Evolutionary conservation across 192 early-diverging fungal genomes (phyloP), one percentile per base, ranked within the genome.

Genomic region (Coemansia sp.): DNA sequence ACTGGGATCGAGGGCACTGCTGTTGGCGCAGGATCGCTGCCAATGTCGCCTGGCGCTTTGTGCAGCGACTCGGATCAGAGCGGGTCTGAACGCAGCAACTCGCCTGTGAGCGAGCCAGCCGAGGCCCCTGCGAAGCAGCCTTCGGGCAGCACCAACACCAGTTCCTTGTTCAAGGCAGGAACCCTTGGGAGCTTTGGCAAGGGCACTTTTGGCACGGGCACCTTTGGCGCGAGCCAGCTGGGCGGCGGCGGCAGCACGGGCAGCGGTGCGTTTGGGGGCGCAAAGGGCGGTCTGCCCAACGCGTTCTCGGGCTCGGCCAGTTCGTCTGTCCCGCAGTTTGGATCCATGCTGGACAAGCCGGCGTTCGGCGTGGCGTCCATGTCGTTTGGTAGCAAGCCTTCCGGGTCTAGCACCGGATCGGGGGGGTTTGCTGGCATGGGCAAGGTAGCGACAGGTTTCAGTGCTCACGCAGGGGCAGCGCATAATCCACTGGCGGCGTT

Each of bases 351-450:
- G 30, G 59, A 54, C 26, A 51, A 55, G 16, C 67, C 67, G 16
- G 67, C 51, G 16, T 69, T 69, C 57, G 67, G 67, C 7, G 54
- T 69, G 10, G 44, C 45, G 1, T 69, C 67, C 14, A 62, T 62
- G 59, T 54, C 67, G 5, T 31, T 35, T 35, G 39, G 19, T 12
- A 41, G 37, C 38, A 37, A 37, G 8, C 35, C 35, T 17, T 8
- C 38, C 11, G 31, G 28, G 29, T 31, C 29, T 27, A 19, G 26
- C 27, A 41, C 39, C 7, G n/a, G 30, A 13, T 22, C 33, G 4
- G 32, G 39, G 17, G 21, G 25, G 18, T 53, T 52, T 47, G 44
- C 38, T 11, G 52, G 50, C 45, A 43, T 47, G 40, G 14, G 35
- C 23, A 52, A 39, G 20, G 29, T 50, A 33, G 16, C 51, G 4